Base-by-base conservation (phyloP, 1,284 basidiomycete genomes). In the Mycena citricolor region DNA sequence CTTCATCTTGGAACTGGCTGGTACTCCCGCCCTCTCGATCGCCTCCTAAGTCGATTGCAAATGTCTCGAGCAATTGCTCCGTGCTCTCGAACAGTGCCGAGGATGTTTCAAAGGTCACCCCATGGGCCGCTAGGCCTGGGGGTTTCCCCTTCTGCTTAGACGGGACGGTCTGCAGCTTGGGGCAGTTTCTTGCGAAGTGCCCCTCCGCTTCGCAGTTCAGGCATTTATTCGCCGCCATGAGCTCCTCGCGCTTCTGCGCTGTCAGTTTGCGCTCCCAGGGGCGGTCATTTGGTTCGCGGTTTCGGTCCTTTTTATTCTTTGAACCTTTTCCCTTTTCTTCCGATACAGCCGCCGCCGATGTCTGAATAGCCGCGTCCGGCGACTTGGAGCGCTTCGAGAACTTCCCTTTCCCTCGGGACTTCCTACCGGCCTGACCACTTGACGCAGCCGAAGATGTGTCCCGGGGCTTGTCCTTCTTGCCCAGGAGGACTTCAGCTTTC, bases 161-260 rank as follows among this genome's bases (percentile, higher is more conserved):
- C 0, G 21, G 21, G 8, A 56, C 31, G 1, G 25, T 42, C 0
- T 30, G 43, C 0, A 32, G 8, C 22, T 46, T 33, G 0, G 49
- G 42, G 31, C 54, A 53, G 7, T 56, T 49, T 5, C 49, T 26
- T 0, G 42, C 24, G 16, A 53, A 17, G 22, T 59, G 57, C 0
- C 53, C 54, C 1, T 29, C 16, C 19, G 48, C 47, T 5, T 42
- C 33, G 31, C 57, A 59, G 4, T 32, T 35, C 31, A 54, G 57
- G 29, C 57, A 59, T 16, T 43, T 30, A 5, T 42, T 42, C 20
- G 47, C 44, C 11, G 29, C 47, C 8, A 30, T 20, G n/a, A 39
- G 31, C 14, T 47, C 32, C 8, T 44, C 38, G 4, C 42, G 41
- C 28, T 29, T 35, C 17, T 44, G 34, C 13, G 32, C 12, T 4